Evolutionary conservation across 257 asterid genomes (phyloP).

Genomic region (Przewalskia tangutica): DNA sequence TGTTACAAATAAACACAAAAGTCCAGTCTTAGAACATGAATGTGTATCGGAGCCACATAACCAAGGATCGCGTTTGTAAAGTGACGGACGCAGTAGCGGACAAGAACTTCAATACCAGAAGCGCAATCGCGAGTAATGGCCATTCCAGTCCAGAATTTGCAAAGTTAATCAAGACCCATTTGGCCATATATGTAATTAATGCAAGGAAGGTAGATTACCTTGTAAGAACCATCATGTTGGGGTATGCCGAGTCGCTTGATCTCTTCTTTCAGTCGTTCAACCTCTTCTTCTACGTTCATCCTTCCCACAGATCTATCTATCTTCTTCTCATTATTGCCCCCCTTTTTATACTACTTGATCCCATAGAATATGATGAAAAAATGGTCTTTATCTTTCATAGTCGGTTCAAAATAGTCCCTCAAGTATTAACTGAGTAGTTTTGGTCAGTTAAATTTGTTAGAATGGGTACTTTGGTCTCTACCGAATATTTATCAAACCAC

Average conservation of each 20-base stretch:
- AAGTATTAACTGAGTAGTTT: no score
- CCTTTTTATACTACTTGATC: background rate
- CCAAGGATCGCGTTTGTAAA: no score
- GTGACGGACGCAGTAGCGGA: no score
- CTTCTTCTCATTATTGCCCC: background rate
- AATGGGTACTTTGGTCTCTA: no score
- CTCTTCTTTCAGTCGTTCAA: slow-evolving; percentile 66
- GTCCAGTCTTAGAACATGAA: background rate
- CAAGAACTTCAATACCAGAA: no score
- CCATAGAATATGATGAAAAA: background rate
- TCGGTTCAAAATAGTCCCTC: no score
- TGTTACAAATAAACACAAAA: background rate
- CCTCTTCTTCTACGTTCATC: slow-evolving; percentile 97
- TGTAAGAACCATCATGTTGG: slow-evolving; percentile 83
- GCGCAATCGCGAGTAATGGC: no score
- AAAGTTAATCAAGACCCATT: no score
- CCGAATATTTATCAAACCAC: no score
- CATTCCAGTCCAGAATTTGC: no score
- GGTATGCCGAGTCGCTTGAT: slow-evolving; percentile 72
- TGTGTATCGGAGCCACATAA: background rate
- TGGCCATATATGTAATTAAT: background rate
- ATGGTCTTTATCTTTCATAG: no score
- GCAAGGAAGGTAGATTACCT: slow-evolving; percentile 29
- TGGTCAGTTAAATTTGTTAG: no score
- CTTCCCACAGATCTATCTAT: background rate